Evolutionary conservation across 2,329 filamentous ascomycete species (phyloP).

Genomic region (Fusarium avenaceum): DNA sequence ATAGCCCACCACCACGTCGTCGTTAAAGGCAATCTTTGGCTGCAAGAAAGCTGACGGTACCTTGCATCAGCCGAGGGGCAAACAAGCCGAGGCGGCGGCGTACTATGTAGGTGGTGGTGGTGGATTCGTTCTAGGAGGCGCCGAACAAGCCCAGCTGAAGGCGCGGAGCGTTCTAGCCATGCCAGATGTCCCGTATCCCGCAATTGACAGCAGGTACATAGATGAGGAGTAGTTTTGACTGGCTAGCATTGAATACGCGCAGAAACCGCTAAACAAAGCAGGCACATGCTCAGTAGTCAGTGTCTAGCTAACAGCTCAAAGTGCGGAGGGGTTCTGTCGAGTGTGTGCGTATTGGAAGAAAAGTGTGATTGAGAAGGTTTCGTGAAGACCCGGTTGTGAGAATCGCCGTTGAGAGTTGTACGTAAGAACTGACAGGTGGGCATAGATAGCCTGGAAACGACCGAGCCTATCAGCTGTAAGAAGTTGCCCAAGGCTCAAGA

Average conservation of each 20-base stretch:
- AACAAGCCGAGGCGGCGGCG: slow-evolving; percentile 34
- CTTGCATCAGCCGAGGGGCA: slow-evolving; percentile 42
- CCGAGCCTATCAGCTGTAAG: slow-evolving; percentile 36
- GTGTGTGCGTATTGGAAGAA: slow-evolving; percentile 15
- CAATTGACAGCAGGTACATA: slow-evolving; percentile 2
- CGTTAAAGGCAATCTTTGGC: no score
- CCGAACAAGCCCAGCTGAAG: slow-evolving; percentile 32
- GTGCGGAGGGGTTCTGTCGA: slow-evolving; percentile 28
- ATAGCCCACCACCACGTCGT: no score
- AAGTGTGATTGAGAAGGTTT: slow-evolving; percentile 28
- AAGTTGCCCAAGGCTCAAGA: slow-evolving; percentile 26
- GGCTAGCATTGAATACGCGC: slow-evolving; percentile 14
- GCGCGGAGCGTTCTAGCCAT: slow-evolving; percentile 8
- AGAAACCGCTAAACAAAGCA: slow-evolving; percentile 24
- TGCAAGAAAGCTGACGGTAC: slow-evolving; percentile 3
- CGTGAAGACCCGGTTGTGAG: slow-evolving; percentile 28
- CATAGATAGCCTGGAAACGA: slow-evolving; percentile 27
- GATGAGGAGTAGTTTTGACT: slow-evolving; percentile 4
- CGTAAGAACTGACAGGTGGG: slow-evolving; percentile 30
- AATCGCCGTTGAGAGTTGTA: slow-evolving; percentile 15
- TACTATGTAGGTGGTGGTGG: slow-evolving; percentile 2
- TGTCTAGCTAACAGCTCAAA: slow-evolving; percentile 3
- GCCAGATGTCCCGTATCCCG: slow-evolving; percentile 10
- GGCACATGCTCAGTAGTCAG: slow-evolving; percentile 3
- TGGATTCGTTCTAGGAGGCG: slow-evolving; percentile 37